Conservation (phyloP, 768 basidiomycete genomes). For the Boletus vermiculosoides region DNA sequence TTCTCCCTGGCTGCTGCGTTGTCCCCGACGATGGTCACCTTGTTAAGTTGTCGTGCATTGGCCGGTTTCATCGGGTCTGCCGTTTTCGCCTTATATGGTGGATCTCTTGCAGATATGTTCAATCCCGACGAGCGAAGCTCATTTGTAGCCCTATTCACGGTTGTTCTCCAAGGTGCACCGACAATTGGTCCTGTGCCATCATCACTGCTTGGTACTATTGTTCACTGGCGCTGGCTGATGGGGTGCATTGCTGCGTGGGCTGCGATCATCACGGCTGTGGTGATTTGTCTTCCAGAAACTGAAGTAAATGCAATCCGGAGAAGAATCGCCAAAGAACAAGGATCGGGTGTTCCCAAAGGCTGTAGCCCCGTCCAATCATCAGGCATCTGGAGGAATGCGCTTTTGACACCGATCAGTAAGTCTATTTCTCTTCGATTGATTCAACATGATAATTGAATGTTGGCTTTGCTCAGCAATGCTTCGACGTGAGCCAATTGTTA, state of each 20-base stretch:
- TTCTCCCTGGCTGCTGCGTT: constrained; percentile 21
- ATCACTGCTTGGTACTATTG: constrained; percentile 18
- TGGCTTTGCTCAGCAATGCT: constrained; percentile 15
- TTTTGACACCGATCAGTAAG: constrained; percentile 21
- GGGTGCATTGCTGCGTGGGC: constrained; percentile 21
- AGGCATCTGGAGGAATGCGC: constrained; percentile 12
- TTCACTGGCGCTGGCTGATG: constrained; percentile 26
- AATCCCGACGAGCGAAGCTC: constrained; percentile 22
- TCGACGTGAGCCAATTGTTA: constrained; percentile 23
- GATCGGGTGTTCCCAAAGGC: background rate
- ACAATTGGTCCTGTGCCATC: constrained; percentile 29
- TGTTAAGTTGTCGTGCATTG: constrained; percentile 22
- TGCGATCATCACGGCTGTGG: constrained; percentile 14
- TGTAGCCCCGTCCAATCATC: background rate
- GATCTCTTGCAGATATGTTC: constrained; percentile 27
- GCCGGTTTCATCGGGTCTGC: constrained; percentile 23
- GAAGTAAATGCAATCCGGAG: constrained; percentile 19
- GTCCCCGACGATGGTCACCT: constrained; percentile 16
- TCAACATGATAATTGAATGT: background rate
- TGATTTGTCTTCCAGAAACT: constrained; percentile 23
- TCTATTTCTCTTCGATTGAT: background rate
- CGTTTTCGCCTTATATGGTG: constrained; percentile 24
- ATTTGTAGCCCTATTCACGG: constrained; percentile 24
- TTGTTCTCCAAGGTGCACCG: constrained; percentile 27
- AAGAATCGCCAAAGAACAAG: constrained; percentile 10